Evolutionary conservation across 257 asterid species (phyloP).

Genomic region (Penstemon newberryi): DNA sequence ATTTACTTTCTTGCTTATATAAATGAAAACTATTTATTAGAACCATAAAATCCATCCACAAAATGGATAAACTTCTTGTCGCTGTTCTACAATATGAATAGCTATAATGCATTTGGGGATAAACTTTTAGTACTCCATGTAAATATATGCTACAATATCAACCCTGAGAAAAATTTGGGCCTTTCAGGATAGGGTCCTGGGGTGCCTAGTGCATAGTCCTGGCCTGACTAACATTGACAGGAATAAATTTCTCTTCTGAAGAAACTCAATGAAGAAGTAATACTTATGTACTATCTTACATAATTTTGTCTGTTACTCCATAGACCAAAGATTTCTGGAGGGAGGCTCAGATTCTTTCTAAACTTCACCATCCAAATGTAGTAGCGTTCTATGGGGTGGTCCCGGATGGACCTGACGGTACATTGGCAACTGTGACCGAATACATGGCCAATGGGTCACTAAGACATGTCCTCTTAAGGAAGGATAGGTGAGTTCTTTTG

Average conservation of each 20-base stretch:
- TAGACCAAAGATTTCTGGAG: conserved; percentile 90
- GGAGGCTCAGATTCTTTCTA: conserved; percentile 83
- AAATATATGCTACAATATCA: no score
- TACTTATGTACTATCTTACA: not conserved
- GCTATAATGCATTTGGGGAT: no score
- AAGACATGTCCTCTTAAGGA: conserved; percentile 66
- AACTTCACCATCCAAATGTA: conserved; percentile 87
- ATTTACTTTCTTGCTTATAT: no score
- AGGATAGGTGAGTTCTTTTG: conserved; percentile 54
- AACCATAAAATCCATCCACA: no score
- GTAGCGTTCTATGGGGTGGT: conserved; percentile 93
- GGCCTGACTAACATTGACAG: not conserved
- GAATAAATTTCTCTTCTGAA: not conserved
- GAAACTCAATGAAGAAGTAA: not conserved
- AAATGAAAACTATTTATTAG: no score
- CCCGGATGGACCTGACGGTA: conserved; percentile 81
- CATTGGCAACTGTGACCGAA: conserved; percentile 85
- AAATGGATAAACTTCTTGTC: no score
- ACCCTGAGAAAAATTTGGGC: no score
- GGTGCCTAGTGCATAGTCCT: no score
- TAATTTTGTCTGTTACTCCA: conserved; percentile 11
- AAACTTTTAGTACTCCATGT: no score
- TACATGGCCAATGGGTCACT: conserved; percentile 80
- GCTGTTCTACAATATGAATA: no score
- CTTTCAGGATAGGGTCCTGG: no score